phyloP scores from a whole-genome alignment of 768 basidiomycete genomes.

The Thelephora aurantiotincta region DNA sequence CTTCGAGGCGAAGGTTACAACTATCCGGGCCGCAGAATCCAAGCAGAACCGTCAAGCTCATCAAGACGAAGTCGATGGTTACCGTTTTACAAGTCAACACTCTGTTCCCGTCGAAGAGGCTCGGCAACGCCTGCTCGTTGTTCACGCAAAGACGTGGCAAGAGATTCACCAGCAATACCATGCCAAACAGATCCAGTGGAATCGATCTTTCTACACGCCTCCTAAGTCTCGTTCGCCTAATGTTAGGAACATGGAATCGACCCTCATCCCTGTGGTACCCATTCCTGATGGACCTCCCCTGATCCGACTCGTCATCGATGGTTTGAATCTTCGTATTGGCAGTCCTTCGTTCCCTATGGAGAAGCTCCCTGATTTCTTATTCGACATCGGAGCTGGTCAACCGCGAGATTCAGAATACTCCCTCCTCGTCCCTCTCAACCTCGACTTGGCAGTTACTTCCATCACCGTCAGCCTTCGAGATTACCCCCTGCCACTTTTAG shows the following conservation, averaged over 20 bases:
- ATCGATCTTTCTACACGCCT: slow-evolving; percentile 6
- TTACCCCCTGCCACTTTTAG: slow-evolving; percentile 78
- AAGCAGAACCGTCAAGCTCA: slow-evolving; percentile 9
- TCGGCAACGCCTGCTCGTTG: slow-evolving; percentile 45
- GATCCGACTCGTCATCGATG: slow-evolving; percentile 47
- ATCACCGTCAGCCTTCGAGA: slow-evolving; percentile 59
- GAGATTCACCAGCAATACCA: slow-evolving; percentile 24
- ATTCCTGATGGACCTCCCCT: slow-evolving; percentile 41
- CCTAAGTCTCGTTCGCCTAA: slow-evolving; percentile 3
- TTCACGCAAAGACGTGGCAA: slow-evolving; percentile 63
- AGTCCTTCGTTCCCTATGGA: slow-evolving; percentile 44
- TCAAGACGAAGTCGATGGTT: slow-evolving; percentile 28
- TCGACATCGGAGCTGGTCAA: slow-evolving; percentile 51
- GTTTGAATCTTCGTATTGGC: slow-evolving; percentile 40
- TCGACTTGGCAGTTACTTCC: slow-evolving; percentile 53
- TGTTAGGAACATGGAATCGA: slow-evolving; percentile 19
- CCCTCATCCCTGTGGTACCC: slow-evolving; percentile 28
- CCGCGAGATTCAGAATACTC: slow-evolving; percentile 62
- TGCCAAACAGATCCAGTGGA: slow-evolving; percentile 22
- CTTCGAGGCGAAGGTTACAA: slow-evolving; percentile 65
- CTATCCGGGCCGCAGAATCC: slow-evolving; percentile 34
- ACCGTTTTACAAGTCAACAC: slow-evolving; percentile 49
- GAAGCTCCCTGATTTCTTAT: slow-evolving; percentile 47
- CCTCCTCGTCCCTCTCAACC: slow-evolving; percentile 70
- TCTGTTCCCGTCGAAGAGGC: slow-evolving; percentile 64